Conservation (phyloP, 2,329 filamentous ascomycete genomes). For the Septoria petroselini region DNA sequence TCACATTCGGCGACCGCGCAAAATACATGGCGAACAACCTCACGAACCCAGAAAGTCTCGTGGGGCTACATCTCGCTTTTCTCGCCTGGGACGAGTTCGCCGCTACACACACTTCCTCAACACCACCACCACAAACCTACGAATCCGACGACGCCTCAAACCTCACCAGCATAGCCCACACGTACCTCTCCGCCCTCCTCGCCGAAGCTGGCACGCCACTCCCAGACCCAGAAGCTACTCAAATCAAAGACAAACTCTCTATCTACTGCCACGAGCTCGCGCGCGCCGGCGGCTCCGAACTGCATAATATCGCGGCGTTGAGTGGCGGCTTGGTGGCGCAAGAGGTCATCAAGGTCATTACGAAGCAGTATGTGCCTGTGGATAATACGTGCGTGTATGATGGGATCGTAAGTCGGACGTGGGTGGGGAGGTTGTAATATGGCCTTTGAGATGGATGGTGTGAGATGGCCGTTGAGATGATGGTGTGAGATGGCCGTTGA, state of each 20-base stretch:
- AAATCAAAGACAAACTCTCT: constrained; percentile 38
- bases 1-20: constrained; percentile 42
- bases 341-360: constrained; percentile 86
- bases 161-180: constrained; percentile 45
- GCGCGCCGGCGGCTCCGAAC: constrained; percentile 75
- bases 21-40: constrained; percentile 48
- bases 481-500: background rate
- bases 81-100: constrained; percentile 50
- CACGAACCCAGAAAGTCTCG: constrained; percentile 45
- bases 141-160: constrained; percentile 42
- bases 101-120: constrained; percentile 40
- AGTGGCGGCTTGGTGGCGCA: constrained; percentile 93
- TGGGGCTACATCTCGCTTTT: constrained; percentile 52
- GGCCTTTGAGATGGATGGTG: background rate
- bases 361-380: constrained; percentile 63
- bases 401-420: constrained; percentile 55
- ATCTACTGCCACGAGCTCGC: constrained; percentile 51
- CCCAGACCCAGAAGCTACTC: constrained; percentile 44
- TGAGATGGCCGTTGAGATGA: background rate
- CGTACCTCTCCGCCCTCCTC: constrained; percentile 43
- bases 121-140: too few species aligned
- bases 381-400: constrained; percentile 64
- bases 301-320: constrained; percentile 88
- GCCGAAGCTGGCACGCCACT: constrained; percentile 42
- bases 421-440: constrained; percentile 28